These are phyloP conservation scores for Heliamphora pulchella DNA, from an alignment of 179 eudicot species.

Conservation along the genomic window DNA sequence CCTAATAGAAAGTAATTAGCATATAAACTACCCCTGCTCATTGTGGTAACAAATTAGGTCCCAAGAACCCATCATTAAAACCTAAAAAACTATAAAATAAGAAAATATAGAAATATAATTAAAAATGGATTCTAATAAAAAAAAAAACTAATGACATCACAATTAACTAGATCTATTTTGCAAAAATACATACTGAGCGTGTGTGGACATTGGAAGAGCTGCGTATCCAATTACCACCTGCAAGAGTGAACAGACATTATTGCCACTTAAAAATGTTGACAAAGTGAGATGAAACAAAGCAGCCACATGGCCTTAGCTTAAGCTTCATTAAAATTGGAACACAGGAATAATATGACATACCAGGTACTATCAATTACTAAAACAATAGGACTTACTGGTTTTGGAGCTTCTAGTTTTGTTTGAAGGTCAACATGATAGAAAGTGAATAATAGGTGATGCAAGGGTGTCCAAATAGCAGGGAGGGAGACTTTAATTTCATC, in stretches of 20 bases:
- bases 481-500: conserved; percentile 93
- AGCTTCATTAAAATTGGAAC: background rate
- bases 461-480: conserved; percentile 86
- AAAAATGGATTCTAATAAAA: too few species aligned
- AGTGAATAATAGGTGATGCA: conserved; percentile 92
- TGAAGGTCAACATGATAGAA: conserved; percentile 96
- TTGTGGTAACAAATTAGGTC: too few species aligned
- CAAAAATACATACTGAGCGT: conserved; percentile 70
- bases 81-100: too few species aligned
- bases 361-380: background rate
- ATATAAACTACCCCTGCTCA: too few species aligned
- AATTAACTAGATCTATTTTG: background rate
- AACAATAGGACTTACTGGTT: conserved; percentile 54
- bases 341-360: background rate
- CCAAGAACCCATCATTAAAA: too few species aligned
- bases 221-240: conserved; percentile 97
- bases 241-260: conserved; percentile 20
- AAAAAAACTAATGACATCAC: too few species aligned
- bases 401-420: conserved; percentile 94
- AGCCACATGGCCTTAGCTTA: conserved; percentile 3
- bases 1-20: too few species aligned
- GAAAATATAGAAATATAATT: too few species aligned
- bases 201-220: conserved; percentile 74
- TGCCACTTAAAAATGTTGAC: conserved; percentile 15
- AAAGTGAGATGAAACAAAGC: background rate